Evolutionary conservation across 2,329 filamentous ascomycete species (phyloP), one percentile per base, ranked within the genome.

Genomic region (Aspergillus neoniger): DNA sequence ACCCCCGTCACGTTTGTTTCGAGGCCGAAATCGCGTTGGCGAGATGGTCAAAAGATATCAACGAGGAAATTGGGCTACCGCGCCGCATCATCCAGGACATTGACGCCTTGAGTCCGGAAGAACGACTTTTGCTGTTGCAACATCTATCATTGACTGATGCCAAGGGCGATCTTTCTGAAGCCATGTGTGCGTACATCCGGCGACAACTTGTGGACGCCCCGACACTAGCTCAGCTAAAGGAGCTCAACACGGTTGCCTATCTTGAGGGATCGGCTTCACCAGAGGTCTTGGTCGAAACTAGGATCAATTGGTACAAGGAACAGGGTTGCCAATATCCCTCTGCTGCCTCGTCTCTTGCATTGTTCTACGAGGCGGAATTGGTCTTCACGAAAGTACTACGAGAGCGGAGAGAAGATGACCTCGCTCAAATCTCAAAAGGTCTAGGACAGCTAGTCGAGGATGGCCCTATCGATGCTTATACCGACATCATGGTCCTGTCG

Each of bases 401-500:
- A 48, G 60, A 68, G 2, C 70, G 72, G 19, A 69, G 69, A 5
- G 73, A 75, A 51, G 56, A 61, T 5, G 72, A 75, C 30, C 74
- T 82, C 47, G 74, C 74, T 25, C 63, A 60, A 0, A 69, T 83
- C n/a, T 74, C 72, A 1, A 68, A 70, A 14, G 72, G 73, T 6
- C 69, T 83, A 1, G 70, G 75, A 7, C 62, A 71, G 3, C 68
- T 78, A 21, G 44, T 74, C 2, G 60, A 72, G 43, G 67, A 66
- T 28, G 69, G 68, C 10, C 61, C 67, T 4, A 70, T 82, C n/a
- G 78, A 83, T 65, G 67, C 80, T 15, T 78, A 79, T 60, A 76
- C 81, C 0, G 85, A 88, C 64, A 79, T 88, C 5, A 77, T 87
- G 55, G 80, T 82, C 0, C 78, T 88, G 38, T 79, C 83, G 1